A percentile compares a stretch with the other conserved stretches of the same genome.
Conservation (phyloP, 1,284 basidiomycete genomes). For the Fomitopsis palustris region DNA sequence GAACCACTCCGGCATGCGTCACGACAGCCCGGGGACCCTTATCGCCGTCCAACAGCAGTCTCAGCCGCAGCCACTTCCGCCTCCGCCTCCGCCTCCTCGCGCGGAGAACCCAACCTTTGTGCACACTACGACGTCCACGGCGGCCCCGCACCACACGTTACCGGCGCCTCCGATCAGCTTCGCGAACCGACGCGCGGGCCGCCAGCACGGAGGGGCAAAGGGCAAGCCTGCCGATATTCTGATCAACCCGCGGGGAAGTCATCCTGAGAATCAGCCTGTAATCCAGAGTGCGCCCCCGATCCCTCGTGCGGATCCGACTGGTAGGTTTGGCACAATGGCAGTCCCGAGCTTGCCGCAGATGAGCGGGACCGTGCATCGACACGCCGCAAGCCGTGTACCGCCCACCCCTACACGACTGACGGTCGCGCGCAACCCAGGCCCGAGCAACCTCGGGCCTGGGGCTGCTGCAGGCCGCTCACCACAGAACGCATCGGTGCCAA, state of each 20-base stretch:
- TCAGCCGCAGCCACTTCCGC: constrained; percentile 7
- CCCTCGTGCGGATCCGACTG: constrained; percentile 44
- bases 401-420: constrained; percentile 68
- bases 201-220: constrained; percentile 49
- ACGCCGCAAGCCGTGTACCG: constrained; percentile 53
- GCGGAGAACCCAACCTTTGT: constrained; percentile 8
- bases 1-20: constrained; percentile 14
- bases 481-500: constrained; percentile 53
- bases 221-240: constrained; percentile 75
- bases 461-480: constrained; percentile 41
- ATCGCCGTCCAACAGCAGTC: constrained; percentile 7
- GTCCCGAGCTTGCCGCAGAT: constrained; percentile 63
- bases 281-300: constrained; percentile 75
- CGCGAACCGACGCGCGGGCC: constrained; percentile 61
- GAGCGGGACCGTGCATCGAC: constrained; percentile 41
- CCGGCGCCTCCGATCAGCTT: constrained; percentile 73
- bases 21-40: constrained; percentile 6
- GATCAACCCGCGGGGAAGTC: constrained; percentile 63
- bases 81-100: constrained; percentile 3
- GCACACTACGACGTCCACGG: constrained; percentile 5
- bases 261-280: constrained; percentile 51
- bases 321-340: constrained; percentile 48
- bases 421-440: constrained; percentile 35
- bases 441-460: constrained; percentile 18
- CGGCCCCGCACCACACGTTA: constrained; percentile 32